Evolutionary conservation across 768 basidiomycete species (phyloP), one percentile per base, ranked within the genome.

Genomic region (Cantharellus cinnabarinus): DNA sequence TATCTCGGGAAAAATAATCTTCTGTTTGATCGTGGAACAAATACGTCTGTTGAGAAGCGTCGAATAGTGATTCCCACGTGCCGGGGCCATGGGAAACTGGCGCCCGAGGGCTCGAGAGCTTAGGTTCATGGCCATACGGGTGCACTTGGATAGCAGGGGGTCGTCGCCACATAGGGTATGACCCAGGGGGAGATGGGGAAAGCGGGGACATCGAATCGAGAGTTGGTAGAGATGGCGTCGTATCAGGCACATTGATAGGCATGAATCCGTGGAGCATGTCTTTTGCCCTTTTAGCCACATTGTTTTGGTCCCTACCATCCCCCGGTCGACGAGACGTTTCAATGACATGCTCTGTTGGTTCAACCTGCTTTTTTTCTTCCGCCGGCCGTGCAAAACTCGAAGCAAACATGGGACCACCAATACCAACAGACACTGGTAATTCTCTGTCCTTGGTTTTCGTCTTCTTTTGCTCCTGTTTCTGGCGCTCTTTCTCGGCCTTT

Each of bases 11-110:
- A 10, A 48, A 29, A 29, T 10, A 48, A 48, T 48, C 10, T 48
- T 48, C 44, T 48, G 44, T 10, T 10, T 48, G 44, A 48, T 10
- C 44, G 66, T 41, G 62, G 52, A 54, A 54, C 7, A 10, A 7
- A 37, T 54, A 54, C 0, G 52, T 14, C 35, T 54, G 52, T 37
- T 37, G 52, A 54, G 52, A 54, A 37, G 52, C 52, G 38, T 54
- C 52, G 38, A 54, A 54, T 7, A 54, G 52, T 10, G 10, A 10
- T 37, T 54, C 52, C 52, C 52, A 54, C 52, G 38, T 10, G 10
- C 52, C 52, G 38, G 7, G 52, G 14, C 38, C 52, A 10, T 37
- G 10, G 7, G 7, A 54, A 29, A 29, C 44, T 10, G 44, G 20
- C 20, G 20, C 20, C 44, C 7, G 52, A 54, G 52, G 10, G 52